Conservation (phyloP, 371 early-diverging fungal genomes). For the Mucor irregularis region DNA sequence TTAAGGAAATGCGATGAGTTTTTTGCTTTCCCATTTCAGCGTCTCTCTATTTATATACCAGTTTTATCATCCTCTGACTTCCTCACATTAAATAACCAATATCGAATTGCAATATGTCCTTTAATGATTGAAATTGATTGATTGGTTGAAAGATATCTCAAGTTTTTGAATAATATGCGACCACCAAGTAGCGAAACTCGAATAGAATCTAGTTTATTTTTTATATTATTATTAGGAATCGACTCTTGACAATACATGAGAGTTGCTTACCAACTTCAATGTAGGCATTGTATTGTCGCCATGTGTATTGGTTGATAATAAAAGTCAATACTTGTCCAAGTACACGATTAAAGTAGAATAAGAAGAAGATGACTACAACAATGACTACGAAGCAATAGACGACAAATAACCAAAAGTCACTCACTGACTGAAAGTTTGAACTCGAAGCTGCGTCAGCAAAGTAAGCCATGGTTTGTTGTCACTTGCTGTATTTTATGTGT, state of each 20-base stretch:
- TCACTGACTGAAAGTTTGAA: slow-evolving; percentile 30
- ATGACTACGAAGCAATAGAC: slow-evolving; percentile 72
- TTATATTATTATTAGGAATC: background rate
- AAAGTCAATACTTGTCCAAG: slow-evolving; percentile 66
- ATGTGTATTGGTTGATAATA: slow-evolving; percentile 70
- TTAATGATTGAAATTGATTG: slow-evolving; percentile 74
- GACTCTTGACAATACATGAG: background rate
- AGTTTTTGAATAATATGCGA: slow-evolving; percentile 78
- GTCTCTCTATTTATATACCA: background rate
- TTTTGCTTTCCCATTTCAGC: no score
- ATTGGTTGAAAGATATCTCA: slow-evolving; percentile 74
- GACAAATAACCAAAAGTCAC: slow-evolving; percentile 62
- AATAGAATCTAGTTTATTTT: slow-evolving; percentile 63
- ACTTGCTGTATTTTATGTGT: no score
- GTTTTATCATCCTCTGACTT: slow-evolving; percentile 36
- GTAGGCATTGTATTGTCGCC: slow-evolving; percentile 70
- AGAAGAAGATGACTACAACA: slow-evolving; percentile 72
- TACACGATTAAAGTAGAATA: slow-evolving; percentile 77
- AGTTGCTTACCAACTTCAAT: slow-evolving; percentile 67
- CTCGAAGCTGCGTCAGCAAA: no score
- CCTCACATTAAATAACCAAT: slow-evolving; percentile 73
- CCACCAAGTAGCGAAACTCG: slow-evolving; percentile 78
- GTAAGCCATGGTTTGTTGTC: no score
- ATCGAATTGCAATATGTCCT: slow-evolving; percentile 78
- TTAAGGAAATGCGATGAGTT: background rate